phyloP scores from a whole-genome alignment of 441 rosid species.

The Croton setiger region DNA sequence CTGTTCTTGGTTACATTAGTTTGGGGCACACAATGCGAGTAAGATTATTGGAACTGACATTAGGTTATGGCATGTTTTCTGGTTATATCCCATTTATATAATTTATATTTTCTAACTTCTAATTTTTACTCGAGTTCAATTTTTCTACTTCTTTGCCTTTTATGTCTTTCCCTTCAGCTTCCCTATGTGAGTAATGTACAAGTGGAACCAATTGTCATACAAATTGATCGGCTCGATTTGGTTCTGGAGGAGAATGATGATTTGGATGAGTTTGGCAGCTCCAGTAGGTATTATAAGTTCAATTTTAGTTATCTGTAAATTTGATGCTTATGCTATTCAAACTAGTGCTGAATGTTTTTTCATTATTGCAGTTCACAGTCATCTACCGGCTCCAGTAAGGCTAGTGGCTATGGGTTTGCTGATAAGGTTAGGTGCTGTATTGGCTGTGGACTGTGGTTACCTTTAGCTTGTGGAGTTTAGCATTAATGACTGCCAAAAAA shows the following conservation, averaged over 20 bases:
- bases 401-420: conserved; percentile 93
- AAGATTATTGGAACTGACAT: background rate
- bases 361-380: conserved; percentile 49
- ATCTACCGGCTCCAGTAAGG: conserved; percentile 57
- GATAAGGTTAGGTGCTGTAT: conserved; percentile 69
- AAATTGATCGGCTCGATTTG: conserved; percentile 88
- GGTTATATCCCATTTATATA: conserved; percentile 1
- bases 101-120: background rate
- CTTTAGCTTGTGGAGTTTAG: background rate
- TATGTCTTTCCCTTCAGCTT: conserved; percentile 41
- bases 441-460: background rate
- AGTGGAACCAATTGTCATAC: conserved; percentile 84
- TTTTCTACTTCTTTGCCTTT: background rate
- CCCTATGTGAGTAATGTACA: conserved; percentile 91
- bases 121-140: conserved; percentile 6
- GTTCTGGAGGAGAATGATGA: conserved; percentile 92
- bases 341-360: conserved; percentile 10
- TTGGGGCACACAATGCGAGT: background rate
- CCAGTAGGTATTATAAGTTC: conserved; percentile 50
- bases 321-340: conserved; percentile 1
- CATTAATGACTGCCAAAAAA: background rate
- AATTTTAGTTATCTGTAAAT: conserved; percentile 6
- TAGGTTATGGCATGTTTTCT: background rate
- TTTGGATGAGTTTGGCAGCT: conserved; percentile 44
- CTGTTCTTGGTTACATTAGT: background rate